A percentile compares a stretch with the other conserved stretches of the same genome.
These are phyloP conservation scores for Bruguiera hainesii DNA, from an alignment of 441 rosid species.

Conservation along the genomic window DNA sequence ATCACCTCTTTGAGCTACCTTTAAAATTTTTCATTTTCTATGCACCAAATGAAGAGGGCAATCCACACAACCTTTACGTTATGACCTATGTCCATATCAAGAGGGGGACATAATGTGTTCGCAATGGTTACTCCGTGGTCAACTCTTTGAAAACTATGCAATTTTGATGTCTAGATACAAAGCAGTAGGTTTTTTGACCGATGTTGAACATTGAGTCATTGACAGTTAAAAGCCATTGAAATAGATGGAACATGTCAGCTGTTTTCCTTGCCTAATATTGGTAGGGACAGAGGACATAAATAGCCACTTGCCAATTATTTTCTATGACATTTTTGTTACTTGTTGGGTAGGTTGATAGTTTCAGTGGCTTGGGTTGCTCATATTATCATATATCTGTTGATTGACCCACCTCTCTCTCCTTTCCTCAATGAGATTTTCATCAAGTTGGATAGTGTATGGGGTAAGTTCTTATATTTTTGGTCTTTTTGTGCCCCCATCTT, in stretches of 20 bases:
- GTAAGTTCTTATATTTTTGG: constrained; percentile 40
- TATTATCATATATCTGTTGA: constrained; percentile 78
- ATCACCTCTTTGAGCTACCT: not conserved
- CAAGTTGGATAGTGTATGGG: constrained; percentile 98
- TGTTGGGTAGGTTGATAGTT: constrained; percentile 67
- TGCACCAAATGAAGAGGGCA: not conserved
- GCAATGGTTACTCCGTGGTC: no score
- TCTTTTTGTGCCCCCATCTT: not conserved
- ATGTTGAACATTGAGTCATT: no score
- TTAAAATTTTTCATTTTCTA: constrained; percentile 10
- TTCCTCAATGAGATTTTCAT: constrained; percentile 95
- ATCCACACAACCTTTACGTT: not conserved
- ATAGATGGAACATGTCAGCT: no score
- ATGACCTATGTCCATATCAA: not conserved
- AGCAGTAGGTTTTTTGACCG: no score
- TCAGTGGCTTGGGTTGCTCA: constrained; percentile 98
- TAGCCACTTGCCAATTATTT: no score
- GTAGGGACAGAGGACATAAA: no score
- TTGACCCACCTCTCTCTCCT: constrained; percentile 89
- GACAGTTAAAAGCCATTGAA: no score
- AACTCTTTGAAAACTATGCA: no score
- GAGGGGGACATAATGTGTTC: no score
- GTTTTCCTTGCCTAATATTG: no score
- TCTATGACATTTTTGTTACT: constrained; percentile 1
- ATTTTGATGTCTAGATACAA: no score